These are phyloP conservation scores for Xeromyces bisporus DNA, from an alignment of 495 filamentous ascomycete genomes.

Conservation along the genomic window DNA sequence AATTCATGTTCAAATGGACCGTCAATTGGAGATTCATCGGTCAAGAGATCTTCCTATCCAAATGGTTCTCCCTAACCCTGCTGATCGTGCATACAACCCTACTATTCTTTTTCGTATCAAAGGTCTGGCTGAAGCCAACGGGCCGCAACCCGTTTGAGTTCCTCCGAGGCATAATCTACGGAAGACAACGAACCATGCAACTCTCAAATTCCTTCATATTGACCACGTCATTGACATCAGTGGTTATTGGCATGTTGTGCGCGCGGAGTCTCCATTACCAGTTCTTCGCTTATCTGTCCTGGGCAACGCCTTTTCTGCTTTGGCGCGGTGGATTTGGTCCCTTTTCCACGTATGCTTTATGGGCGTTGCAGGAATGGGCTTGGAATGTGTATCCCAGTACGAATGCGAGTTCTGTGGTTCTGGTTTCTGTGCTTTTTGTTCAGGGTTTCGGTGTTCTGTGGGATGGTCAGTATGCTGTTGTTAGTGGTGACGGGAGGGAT, in stretches of 20 bases:
- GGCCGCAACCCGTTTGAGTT: conserved; percentile 30
- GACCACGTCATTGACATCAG: conserved; percentile 61
- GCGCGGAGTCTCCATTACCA: conserved; percentile 90
- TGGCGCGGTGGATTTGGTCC: conserved; percentile 70
- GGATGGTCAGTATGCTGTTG: conserved; percentile 11
- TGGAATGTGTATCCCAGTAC: conserved; percentile 98
- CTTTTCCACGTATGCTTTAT: conserved; percentile 49
- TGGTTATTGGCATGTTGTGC: conserved; percentile 74
- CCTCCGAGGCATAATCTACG: conserved; percentile 33
- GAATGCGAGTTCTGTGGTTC: conserved; percentile 53
- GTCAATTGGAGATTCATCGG: conserved; percentile 94
- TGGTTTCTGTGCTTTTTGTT: conserved; percentile 50
- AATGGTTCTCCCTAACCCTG: conserved; percentile 48
- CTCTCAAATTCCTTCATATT: conserved; percentile 63
- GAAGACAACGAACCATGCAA: conserved; percentile 34
- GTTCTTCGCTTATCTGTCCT: conserved; percentile 86
- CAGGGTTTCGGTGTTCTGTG: conserved; percentile 36
- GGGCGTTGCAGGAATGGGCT: conserved; percentile 83
- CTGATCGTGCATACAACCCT: conserved; percentile 51
- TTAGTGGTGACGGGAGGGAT: conserved; percentile 3
- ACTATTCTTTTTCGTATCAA: conserved; percentile 41
- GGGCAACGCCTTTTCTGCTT: conserved; percentile 80
- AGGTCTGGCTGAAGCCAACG: conserved; percentile 39
- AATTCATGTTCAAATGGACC: conserved; percentile 94
- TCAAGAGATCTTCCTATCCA: conserved; percentile 67